Base-by-base conservation (phyloP, 2,329 filamentous ascomycete genomes). In the Furcasterigmium furcatum region DNA sequence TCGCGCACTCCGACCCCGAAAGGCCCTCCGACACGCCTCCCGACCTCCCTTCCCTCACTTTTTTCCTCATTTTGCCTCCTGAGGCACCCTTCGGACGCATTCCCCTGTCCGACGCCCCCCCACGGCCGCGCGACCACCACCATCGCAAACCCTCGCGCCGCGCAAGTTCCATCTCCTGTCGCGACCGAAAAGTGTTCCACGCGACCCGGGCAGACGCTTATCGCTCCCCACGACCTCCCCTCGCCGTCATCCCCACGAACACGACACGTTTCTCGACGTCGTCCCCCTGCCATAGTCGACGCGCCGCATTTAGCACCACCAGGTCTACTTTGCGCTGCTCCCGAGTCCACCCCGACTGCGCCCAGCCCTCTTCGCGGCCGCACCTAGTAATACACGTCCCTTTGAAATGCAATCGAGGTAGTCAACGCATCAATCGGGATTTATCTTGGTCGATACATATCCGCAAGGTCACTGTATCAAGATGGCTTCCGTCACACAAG, bases 401-500 rank as follows among this genome's bases (percentile, higher is more conserved):
- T 45, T 49, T 44, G 50, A 46, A 48, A 52, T 52, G 50, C 50
- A 47, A 46, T 41, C 48, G 39, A 49, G 48, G 43, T 46, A 45
- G 34, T 25, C 30, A 29, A 43, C 41, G 46, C 46, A 51, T 52
- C 43, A 46, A 46, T 51, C 39, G 48, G 32, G 50, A 46, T 46
- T 48, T 45, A 40, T 29, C 43, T 44, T 38, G 50, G 50, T 51
- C 48, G 29, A 40, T 48, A 46, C 45, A 46, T 46, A 50, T 46
- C 38, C 48, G 38, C 38, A 22, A 35, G 38, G 22, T 22, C 16
- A 29, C 19, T 44, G 22, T 38, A 46, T 46, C 50, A 47, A 36
- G 18, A 95, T 95, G 89, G 85, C 89, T 65, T 91, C 88, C 52
- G 83, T 91, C 60, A 18, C 34, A 19, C 88, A 94, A 71, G 71